These are phyloP conservation scores for Arachnomyces sp. DNA, from an alignment of 2,329 filamentous ascomycete genomes.

Conservation along the genomic window DNA sequence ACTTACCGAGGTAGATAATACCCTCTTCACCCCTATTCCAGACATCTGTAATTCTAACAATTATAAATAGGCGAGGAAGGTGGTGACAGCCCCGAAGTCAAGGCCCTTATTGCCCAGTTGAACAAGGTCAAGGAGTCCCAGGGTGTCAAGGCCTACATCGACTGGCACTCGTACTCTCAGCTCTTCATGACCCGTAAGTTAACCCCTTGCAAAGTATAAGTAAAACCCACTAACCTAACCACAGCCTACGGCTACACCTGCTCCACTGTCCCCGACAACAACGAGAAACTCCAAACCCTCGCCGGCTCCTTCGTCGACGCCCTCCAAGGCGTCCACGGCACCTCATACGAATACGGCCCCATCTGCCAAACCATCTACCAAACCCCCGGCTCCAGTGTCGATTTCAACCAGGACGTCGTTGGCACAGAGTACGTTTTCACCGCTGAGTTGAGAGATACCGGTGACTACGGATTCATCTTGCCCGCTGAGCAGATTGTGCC, in stretches of 20 bases:
- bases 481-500: conserved; percentile 43
- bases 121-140: conserved; percentile 36
- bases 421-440: conserved; percentile 40
- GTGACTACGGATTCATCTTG: conserved; percentile 41
- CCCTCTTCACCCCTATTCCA: conserved; percentile 1
- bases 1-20: conserved; percentile 38
- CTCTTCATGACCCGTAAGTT: conserved; percentile 40
- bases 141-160: conserved; percentile 54
- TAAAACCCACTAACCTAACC: background rate
- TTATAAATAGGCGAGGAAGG: conserved; percentile 26
- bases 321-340: conserved; percentile 48
- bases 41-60: background rate
- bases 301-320: conserved; percentile 43
- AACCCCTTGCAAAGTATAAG: background rate
- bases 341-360: conserved; percentile 33
- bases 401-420: conserved; percentile 39
- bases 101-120: conserved; percentile 42
- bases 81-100: conserved; percentile 46
- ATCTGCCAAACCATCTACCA: conserved; percentile 56
- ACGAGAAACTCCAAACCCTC: conserved; percentile 42
- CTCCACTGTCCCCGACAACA: conserved; percentile 38
- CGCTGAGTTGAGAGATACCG: conserved; percentile 44
- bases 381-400: conserved; percentile 33
- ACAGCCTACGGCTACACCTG: conserved; percentile 53
- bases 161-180: conserved; percentile 58